Evolutionary conservation across 331 rosid genomes (phyloP), one percentile per base, ranked within the genome.

Genomic region (Dryas integrifolia): DNA sequence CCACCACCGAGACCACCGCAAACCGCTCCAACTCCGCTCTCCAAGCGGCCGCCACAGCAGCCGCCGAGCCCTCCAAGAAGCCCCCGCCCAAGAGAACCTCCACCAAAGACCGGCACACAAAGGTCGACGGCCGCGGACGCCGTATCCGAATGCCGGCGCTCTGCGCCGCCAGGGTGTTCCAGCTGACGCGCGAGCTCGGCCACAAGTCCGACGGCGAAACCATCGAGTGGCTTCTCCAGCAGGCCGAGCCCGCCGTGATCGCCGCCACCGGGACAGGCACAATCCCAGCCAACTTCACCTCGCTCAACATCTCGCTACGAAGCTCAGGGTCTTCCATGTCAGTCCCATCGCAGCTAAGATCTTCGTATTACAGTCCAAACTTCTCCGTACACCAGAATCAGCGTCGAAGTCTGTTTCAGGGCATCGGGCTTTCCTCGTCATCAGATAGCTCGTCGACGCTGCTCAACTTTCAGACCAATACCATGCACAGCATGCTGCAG

Each of bases 211-310:
- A 95, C 52, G 99, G 99, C 0, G 99, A 95, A 53, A 95, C 99
- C 69, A 92, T 95, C 62, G 99, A 95, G 83, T 95, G 99, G 99
- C 88, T 95, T 4, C 99, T 95, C 45, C 99, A 92, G 53, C 99
- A 95, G 70, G 99, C 99, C 0, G 99, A 92, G 46, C 97, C 99
- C 0, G 84, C 99, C 0, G 97, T 95, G 63, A 92, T 92, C 76
- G 99, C 99, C n/a, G 99, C 99, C 56, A 92, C 97, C 0, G 99
- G 99, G 0, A 92, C 99, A 0, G 99, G 99, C 0, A 95, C 99
- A 0, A 95, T 92, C 77, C 99, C 99, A 0, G 99, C 99, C 0
- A 95, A 95, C 83, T 95, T 95, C 93, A 92, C 99, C 0, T 95
- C 99, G 0, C 93, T 95, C 3, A 92, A 92, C 74, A 95, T 95